phyloP scores from a whole-genome alignment of 2,329 filamentous ascomycete species.

The Colletotrichum abscissum region DNA sequence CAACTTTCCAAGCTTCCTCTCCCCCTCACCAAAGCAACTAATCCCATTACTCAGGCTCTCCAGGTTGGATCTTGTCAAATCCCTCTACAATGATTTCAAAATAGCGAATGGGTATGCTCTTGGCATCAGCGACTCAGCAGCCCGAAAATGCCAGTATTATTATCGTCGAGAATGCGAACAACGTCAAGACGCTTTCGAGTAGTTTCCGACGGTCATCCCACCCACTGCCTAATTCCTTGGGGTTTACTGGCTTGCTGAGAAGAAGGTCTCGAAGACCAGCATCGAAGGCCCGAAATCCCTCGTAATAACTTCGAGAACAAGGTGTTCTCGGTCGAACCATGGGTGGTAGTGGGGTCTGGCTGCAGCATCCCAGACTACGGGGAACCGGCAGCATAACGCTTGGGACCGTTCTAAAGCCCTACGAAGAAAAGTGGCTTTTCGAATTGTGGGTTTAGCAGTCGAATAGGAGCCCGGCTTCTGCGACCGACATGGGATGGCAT shows the following conservation, averaged over 20 bases:
- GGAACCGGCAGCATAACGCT: constrained; percentile 32
- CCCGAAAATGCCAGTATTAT: not conserved
- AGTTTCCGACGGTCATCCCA: not conserved
- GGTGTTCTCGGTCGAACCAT: constrained; percentile 22
- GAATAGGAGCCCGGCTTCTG: constrained; percentile 26
- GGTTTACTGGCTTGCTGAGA: not conserved
- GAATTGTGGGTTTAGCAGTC: constrained; percentile 14
- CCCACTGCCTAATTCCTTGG: not conserved
- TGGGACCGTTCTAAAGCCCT: constrained; percentile 30
- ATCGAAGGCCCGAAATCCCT: constrained; percentile 13
- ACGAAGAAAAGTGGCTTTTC: constrained; percentile 28
- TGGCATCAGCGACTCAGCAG: not conserved
- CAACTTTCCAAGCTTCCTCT: constrained; percentile 1
- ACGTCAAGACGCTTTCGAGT: constrained; percentile 7
- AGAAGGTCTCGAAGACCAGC: constrained; percentile 7
- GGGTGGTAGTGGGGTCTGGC: constrained; percentile 10
- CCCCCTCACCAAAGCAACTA: constrained; percentile 4
- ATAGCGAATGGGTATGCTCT: not conserved
- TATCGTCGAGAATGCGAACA: no score
- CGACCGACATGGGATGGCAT: constrained; percentile 32
- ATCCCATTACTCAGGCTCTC: not conserved
- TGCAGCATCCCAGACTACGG: constrained; percentile 23
- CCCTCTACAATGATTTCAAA: not conserved
- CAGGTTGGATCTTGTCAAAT: not conserved
- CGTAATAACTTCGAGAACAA: constrained; percentile 19